Evolutionary conservation across 176 grass and related monocot genomes (phyloP), one percentile per base, ranked within the genome.

Genomic region (Phoenix dactylifera): DNA sequence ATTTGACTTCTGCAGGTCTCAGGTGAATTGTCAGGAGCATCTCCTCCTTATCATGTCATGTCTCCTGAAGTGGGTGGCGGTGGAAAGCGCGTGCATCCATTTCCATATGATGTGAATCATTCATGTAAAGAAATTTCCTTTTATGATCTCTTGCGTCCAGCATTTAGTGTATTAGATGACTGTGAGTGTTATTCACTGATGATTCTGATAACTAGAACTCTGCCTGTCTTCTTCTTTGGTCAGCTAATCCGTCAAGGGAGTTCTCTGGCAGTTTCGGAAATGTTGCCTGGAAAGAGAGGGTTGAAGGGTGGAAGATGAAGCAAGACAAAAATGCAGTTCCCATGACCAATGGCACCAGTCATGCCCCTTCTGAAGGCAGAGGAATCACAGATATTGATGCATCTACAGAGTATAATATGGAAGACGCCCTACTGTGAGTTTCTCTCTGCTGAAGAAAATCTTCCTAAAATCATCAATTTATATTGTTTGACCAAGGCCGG

Each of bases 291-390:
- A 97, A 97, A 85, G 92, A 97, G 76, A 97, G 92, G 69, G 92
- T 97, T 63, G 92, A 97, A 88, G 92, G 92, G 16, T 97, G 92
- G 92, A 97, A 97, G 79, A 97, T 90, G 87, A 97, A 97, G 62
- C 87, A 92, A 73, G 92, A 91, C 39, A 97, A 88, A 62, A 83
- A 79, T 75, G 80, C 68, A 58, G 69, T 82, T 70, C 86, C 92
- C 58, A 97, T 87, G 79, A 80, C 83, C 39, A 97, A 91, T 75
- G 92, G 83, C 50, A 97, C 92, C 59, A 97, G 87, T 81, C 80
- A 88, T 59, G 83, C 92, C 72, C 92, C 87, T 30, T 97, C 92
- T 15, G 92, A 97, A 69, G 83, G 91, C 3, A 89, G 84, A 64
- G 87, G 87, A 29, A 76, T 53, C 74, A 72, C 57, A 53, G 92